Conservation (phyloP, 2,329 filamentous ascomycete species). For the Akanthomyces lecanii region DNA sequence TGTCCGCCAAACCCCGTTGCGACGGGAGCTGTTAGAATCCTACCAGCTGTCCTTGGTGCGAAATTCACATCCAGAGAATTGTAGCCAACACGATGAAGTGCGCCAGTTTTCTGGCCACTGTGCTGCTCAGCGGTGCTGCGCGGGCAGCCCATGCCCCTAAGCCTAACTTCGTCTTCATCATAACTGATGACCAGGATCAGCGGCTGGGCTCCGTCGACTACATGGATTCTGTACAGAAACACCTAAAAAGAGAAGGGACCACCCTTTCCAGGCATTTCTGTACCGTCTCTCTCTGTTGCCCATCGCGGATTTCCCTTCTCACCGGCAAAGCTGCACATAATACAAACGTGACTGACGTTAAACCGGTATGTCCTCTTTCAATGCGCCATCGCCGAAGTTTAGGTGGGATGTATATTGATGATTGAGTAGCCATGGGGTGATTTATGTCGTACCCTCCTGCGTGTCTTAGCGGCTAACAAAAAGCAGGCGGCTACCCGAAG, state of each 20-base stretch:
- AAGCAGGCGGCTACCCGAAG: slow-evolving; percentile 40
- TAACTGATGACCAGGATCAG: slow-evolving; percentile 64
- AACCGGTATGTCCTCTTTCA: slow-evolving; percentile 40
- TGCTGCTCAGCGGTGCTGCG: background rate
- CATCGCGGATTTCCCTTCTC: slow-evolving; percentile 57
- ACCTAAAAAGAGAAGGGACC: slow-evolving; percentile 53
- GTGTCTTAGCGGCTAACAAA: background rate
- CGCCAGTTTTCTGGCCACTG: background rate
- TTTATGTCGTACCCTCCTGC: background rate
- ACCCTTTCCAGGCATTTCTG: slow-evolving; percentile 58
- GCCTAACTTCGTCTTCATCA: slow-evolving; percentile 60
- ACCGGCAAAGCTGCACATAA: slow-evolving; percentile 58
- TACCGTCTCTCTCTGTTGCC: slow-evolving; percentile 62
- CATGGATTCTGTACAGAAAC: slow-evolving; percentile 51
- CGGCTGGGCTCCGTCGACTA: slow-evolving; percentile 57
- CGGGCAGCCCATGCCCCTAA: slow-evolving; percentile 3
- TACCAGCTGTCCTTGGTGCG: background rate
- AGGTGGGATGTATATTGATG: background rate
- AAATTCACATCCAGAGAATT: background rate
- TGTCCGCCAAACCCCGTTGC: background rate
- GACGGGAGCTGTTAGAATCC: slow-evolving; percentile 12
- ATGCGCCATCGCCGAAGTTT: slow-evolving; percentile 31
- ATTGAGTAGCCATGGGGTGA: slow-evolving; percentile 22
- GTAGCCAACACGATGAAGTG: background rate
- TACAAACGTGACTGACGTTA: slow-evolving; percentile 56